Evolutionary conservation across 495 filamentous ascomycete species (phyloP).

Genomic region (Aspergillus panamensis): DNA sequence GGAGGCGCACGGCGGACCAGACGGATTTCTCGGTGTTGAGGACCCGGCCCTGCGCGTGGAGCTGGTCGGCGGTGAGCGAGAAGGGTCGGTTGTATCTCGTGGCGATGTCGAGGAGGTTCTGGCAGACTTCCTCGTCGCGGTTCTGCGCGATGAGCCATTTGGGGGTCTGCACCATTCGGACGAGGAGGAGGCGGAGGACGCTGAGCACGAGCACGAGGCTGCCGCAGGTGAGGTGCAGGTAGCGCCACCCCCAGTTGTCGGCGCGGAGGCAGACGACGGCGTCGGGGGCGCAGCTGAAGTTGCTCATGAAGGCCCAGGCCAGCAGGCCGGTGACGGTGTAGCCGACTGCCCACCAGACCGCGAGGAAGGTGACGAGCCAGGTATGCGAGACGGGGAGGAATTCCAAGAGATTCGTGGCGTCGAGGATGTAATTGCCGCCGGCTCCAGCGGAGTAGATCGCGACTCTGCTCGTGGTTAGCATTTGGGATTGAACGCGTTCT

Average conservation of each 20-base stretch:
- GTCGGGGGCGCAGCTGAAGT: constrained; percentile 30
- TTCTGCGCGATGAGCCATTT: constrained; percentile 32
- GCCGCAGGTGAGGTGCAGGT: constrained; percentile 33
- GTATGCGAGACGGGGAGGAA: constrained; percentile 31
- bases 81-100: constrained; percentile 21
- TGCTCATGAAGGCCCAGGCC: constrained; percentile 41
- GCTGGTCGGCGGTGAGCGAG: constrained; percentile 24
- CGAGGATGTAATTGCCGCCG: constrained; percentile 36
- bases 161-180: constrained; percentile 32
- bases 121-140: constrained; percentile 26
- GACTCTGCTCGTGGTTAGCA: constrained; percentile 20
- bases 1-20: constrained; percentile 30
- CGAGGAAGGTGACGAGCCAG: constrained; percentile 39
- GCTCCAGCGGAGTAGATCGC: constrained; percentile 38
- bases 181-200: constrained; percentile 21
- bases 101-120: constrained; percentile 21
- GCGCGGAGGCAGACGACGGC: constrained; percentile 23
- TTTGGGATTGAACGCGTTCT: too few species aligned
- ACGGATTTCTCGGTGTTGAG: constrained; percentile 30
- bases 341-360: constrained; percentile 37
- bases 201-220: constrained; percentile 27
- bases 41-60: constrained; percentile 28
- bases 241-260: constrained; percentile 37
- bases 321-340: constrained; percentile 39
- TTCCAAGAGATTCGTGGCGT: constrained; percentile 34